Conservation (phyloP, 148 eudicot genomes). For the Nepenthes mirabilis region DNA sequence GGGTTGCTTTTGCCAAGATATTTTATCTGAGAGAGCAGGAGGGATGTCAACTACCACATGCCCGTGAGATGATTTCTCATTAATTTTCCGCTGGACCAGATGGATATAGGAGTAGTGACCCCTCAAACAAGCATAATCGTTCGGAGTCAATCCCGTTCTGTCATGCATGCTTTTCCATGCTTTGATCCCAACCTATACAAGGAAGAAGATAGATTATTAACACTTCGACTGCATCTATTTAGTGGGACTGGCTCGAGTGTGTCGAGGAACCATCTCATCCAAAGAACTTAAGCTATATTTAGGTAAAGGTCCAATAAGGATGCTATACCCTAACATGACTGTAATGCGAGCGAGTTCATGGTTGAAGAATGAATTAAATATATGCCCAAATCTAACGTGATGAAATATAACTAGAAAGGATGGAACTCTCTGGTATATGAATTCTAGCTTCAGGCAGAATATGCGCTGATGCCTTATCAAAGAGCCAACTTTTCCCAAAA, state of each 20-base stretch:
- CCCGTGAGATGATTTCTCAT: conserved; percentile 24
- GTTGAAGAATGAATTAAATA: too few relatives aligned
- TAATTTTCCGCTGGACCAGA: conserved; percentile 42
- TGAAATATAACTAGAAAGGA: too few relatives aligned
- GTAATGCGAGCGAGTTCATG: too few relatives aligned
- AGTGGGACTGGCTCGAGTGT: not conserved
- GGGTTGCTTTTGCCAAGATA: conserved; percentile 22
- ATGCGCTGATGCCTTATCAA: too few relatives aligned
- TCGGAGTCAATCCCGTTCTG: conserved; percentile 69
- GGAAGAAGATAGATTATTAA: not conserved
- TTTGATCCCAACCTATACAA: conserved; percentile 63
- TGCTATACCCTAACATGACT: too few relatives aligned
- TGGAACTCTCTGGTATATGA: too few relatives aligned
- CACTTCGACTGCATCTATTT: not conserved
- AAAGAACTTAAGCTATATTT: too few relatives aligned
- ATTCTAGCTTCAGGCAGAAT: too few relatives aligned
- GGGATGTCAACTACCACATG: conserved; percentile 68
- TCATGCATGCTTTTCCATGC: conserved; percentile 74
- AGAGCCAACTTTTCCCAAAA: too few relatives aligned
- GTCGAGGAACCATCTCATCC: too few relatives aligned
- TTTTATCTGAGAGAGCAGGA: conserved; percentile 9
- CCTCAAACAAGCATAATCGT: conserved; percentile 64
- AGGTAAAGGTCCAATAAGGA: too few relatives aligned
- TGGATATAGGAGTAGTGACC: conserved; percentile 52
- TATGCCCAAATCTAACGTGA: too few relatives aligned